Conservation (phyloP, 2,329 filamentous ascomycete genomes). For the Sporothrix brunneoviolacea region DNA sequence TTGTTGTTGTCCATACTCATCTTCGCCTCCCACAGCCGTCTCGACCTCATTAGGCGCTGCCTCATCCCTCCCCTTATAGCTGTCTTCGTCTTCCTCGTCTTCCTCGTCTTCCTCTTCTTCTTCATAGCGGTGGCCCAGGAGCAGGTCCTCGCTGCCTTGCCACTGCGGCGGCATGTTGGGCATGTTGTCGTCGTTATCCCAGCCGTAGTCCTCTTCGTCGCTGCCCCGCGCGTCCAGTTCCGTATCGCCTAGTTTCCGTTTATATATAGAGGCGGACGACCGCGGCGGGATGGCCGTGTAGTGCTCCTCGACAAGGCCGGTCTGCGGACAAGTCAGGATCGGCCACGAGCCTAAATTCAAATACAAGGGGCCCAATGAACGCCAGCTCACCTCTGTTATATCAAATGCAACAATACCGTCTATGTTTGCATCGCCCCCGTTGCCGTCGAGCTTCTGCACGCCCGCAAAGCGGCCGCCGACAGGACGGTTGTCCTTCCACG, state of each 20-base stretch:
- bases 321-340: constrained; percentile 8
- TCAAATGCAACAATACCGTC: constrained; percentile 43
- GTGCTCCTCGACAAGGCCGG: constrained; percentile 32
- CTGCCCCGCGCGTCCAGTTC: constrained; percentile 54
- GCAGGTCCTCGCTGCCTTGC: constrained; percentile 60
- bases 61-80: constrained; percentile 1
- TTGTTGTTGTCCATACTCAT: not conserved
- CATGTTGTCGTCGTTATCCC: constrained; percentile 60
- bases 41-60: constrained; percentile 7
- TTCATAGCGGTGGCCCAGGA: constrained; percentile 34
- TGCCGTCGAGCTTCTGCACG: constrained; percentile 59
- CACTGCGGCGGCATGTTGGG: constrained; percentile 57
- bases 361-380: not conserved
- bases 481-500: constrained; percentile 39
- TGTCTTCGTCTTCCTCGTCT: constrained; percentile 6
- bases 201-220: constrained; percentile 64
- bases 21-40: not conserved
- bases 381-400: constrained; percentile 37
- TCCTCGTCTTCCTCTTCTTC: constrained; percentile 17
- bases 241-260: constrained; percentile 59
- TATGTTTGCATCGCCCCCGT: constrained; percentile 32
- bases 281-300: constrained; percentile 25
- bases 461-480: constrained; percentile 53
- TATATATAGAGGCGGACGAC: constrained; percentile 37
- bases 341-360: not conserved